Percentiles rank a stretch among this genome's conserved stretches.
phyloP scores from a whole-genome alignment of 768 basidiomycete genomes.

The Mycena galopus region DNA sequence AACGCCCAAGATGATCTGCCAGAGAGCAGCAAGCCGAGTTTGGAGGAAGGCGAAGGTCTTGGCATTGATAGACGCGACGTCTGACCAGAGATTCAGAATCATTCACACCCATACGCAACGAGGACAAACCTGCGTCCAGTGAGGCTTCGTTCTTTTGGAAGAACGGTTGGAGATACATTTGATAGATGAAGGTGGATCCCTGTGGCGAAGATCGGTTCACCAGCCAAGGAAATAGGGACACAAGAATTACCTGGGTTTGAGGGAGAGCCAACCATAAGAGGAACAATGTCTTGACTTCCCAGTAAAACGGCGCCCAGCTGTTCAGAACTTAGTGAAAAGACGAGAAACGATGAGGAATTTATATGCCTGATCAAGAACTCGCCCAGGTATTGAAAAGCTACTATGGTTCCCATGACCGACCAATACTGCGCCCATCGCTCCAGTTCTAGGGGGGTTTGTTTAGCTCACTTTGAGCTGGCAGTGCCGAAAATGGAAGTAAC shows the following conservation, averaged over 20 bases:
- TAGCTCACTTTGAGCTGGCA: no score
- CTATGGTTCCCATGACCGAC: slow-evolving; percentile 18
- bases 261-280: slow-evolving; percentile 77
- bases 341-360: slow-evolving; percentile 59
- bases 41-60: slow-evolving; percentile 70
- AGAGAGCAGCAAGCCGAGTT: slow-evolving; percentile 60
- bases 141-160: slow-evolving; percentile 68
- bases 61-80: slow-evolving; percentile 64
- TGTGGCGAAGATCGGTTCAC: slow-evolving; percentile 44
- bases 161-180: slow-evolving; percentile 72
- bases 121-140: slow-evolving; percentile 61
- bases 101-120: neutral
- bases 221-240: slow-evolving; percentile 8
- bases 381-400: slow-evolving; percentile 72
- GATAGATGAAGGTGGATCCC: slow-evolving; percentile 79
- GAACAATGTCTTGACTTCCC: slow-evolving; percentile 78
- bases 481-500: neutral
- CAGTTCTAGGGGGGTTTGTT: slow-evolving; percentile 41
- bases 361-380: slow-evolving; percentile 71
- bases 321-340: neutral
- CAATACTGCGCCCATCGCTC: slow-evolving; percentile 62
- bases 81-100: slow-evolving; percentile 10
- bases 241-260: slow-evolving; percentile 68
- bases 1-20: slow-evolving; percentile 60
- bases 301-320: slow-evolving; percentile 81